Evolutionary conservation across 495 filamentous ascomycete species (phyloP).

Genomic region (Aspergillus nanangensis): DNA sequence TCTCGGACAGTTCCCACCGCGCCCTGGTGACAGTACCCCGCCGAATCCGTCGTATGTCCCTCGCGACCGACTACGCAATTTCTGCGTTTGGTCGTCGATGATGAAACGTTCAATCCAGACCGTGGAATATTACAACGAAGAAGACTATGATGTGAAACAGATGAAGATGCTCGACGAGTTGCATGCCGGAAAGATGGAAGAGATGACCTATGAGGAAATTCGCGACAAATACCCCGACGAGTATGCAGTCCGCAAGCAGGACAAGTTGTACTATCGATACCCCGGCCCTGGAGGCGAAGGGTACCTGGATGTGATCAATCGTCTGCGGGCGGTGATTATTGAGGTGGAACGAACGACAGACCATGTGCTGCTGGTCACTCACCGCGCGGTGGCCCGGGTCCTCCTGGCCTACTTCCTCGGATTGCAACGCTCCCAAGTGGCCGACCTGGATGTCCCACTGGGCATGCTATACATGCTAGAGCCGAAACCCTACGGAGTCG

Average conservation of each 20-base stretch:
- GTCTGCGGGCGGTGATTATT: slow-evolving; percentile 89
- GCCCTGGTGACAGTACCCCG: slow-evolving; percentile 84
- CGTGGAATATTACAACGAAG: slow-evolving; percentile 84
- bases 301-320: slow-evolving; percentile 94
- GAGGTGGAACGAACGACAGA: slow-evolving; percentile 97
- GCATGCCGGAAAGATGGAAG: slow-evolving; percentile 87
- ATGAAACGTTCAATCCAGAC: slow-evolving; percentile 81
- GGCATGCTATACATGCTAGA: slow-evolving; percentile 91
- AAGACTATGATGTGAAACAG: slow-evolving; percentile 95
- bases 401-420: slow-evolving; percentile 95
- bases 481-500: slow-evolving; percentile 96
- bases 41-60: slow-evolving; percentile 80
- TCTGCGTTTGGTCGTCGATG: slow-evolving; percentile 99
- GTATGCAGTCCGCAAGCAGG: slow-evolving; percentile 63
- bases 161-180: slow-evolving; percentile 99
- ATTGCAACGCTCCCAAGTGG: slow-evolving; percentile 81
- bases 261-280: slow-evolving; percentile 93
- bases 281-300: slow-evolving; percentile 93
- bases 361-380: slow-evolving; percentile 84
- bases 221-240: slow-evolving; percentile 68
- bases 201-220: slow-evolving; percentile 91
- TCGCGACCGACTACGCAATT: slow-evolving; percentile 66
- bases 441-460: slow-evolving; percentile 86
- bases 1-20: slow-evolving; percentile 71
- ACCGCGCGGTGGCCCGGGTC: slow-evolving; percentile 85